phyloP scores from a whole-genome alignment of 306 rosid genomes.

The Boehmeria nivea region DNA sequence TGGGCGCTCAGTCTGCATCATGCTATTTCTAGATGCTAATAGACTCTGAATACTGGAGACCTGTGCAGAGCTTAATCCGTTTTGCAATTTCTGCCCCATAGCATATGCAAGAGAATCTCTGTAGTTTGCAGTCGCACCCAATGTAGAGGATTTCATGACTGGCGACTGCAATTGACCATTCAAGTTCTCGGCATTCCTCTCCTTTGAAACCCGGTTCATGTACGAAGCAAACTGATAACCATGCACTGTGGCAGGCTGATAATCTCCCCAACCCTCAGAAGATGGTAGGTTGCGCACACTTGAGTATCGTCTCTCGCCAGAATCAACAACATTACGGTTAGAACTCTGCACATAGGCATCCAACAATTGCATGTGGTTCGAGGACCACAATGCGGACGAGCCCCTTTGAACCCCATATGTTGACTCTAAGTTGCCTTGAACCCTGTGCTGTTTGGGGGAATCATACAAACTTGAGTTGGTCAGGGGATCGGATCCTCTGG shows the following conservation, averaged over 20 bases:
- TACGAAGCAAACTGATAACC: constrained; percentile 68
- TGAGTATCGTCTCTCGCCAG: constrained; percentile 57
- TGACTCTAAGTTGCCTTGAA: constrained; percentile 55
- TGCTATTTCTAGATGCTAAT: constrained; percentile 43
- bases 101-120: constrained; percentile 55
- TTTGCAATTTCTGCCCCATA: constrained; percentile 57
- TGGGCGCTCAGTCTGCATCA: constrained; percentile 53
- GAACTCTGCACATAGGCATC: constrained; percentile 53
- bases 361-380: constrained; percentile 42
- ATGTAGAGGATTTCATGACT: constrained; percentile 37
- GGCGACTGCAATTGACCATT: constrained; percentile 46
- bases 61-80: constrained; percentile 51
- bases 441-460: constrained; percentile 45
- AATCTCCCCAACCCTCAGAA: constrained; percentile 59
- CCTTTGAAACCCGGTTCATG: constrained; percentile 42
- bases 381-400: constrained; percentile 43
- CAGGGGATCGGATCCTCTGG: constrained; percentile 44
- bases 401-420: constrained; percentile 50
- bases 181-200: constrained; percentile 41
- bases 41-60: constrained; percentile 50
- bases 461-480: constrained; percentile 35
- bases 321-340: constrained; percentile 31
- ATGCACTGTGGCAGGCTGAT: constrained; percentile 81
- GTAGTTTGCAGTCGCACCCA: constrained; percentile 43
- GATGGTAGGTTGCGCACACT: constrained; percentile 66